Percentiles rank a stretch among this genome's conserved stretches.
Conservation (phyloP, 495 filamentous ascomycete genomes). For the Cetradonia linearis region DNA sequence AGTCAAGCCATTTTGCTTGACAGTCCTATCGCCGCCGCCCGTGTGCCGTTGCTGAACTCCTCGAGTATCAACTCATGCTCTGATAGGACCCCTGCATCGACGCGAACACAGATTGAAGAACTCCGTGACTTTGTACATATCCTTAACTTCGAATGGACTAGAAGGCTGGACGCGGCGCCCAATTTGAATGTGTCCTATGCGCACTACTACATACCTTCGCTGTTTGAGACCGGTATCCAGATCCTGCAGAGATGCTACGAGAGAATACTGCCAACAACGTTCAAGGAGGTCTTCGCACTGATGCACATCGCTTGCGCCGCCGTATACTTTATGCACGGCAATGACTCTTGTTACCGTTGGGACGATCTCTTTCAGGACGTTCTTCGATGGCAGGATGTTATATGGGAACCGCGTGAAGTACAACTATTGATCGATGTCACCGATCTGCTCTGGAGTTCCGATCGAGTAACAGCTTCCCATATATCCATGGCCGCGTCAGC, state of each 20-base stretch:
- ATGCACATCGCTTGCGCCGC: constrained; percentile 11
- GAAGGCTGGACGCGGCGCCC: constrained; percentile 1
- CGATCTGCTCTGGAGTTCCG: not conserved
- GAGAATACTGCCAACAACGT: not conserved
- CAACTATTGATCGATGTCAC: not conserved
- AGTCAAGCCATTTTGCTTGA: not conserved
- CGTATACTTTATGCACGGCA: constrained; percentile 3
- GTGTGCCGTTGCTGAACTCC: not conserved
- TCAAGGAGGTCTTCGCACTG: constrained; percentile 12
- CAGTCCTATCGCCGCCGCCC: not conserved
- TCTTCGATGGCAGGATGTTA: constrained; percentile 3
- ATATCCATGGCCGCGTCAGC: not conserved
- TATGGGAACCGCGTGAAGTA: constrained; percentile 1
- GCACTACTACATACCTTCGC: not conserved
- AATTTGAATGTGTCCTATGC: not conserved
- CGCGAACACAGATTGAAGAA: constrained; percentile 7
- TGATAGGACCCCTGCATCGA: not conserved
- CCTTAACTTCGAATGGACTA: constrained; percentile 12
- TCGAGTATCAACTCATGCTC: not conserved
- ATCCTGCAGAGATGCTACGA: constrained; percentile 2
- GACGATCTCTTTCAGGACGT: constrained; percentile 10
- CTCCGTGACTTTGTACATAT: constrained; percentile 11
- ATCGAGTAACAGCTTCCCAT: not conserved
- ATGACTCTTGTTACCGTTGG: constrained; percentile 6
- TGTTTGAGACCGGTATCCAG: constrained; percentile 8